Evolutionary conservation across 164 flowering plant species (phyloP).

Genomic region (Tetracentron sinense): DNA sequence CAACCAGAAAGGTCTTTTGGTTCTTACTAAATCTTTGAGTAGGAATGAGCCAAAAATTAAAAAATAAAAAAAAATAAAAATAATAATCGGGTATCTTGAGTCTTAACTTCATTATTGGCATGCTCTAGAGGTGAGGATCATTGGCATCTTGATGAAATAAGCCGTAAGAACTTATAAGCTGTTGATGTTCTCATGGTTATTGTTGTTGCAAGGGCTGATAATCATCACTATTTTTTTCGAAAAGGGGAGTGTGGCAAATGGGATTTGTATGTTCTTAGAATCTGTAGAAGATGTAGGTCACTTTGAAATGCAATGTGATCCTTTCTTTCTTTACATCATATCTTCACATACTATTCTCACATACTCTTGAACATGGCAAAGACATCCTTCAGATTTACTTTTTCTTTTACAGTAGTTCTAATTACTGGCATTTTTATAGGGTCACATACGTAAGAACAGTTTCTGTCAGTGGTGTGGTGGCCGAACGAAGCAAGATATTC

Average conservation of each 20-base stretch:
- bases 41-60: no score
- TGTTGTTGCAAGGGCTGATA: background rate
- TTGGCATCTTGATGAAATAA: background rate
- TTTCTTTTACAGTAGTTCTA: background rate
- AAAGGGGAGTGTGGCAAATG: background rate
- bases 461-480: conserved; percentile 97
- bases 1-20: no score
- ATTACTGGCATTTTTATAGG: conserved; percentile 32
- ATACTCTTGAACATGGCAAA: no score
- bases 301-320: background rate
- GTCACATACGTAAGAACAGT: conserved; percentile 41
- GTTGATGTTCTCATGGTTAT: background rate
- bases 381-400: no score
- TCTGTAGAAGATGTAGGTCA: background rate
- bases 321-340: background rate
- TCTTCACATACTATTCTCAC: background rate
- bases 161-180: background rate
- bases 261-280: background rate
- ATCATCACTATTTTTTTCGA: background rate
- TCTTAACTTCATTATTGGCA: no score
- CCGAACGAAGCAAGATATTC: conserved; percentile 69
- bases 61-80: no score
- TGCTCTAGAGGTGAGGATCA: no score
- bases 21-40: no score
- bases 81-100: no score